A percentile compares a stretch with the other conserved stretches of the same genome.
Conservation (phyloP, 2,329 filamentous ascomycete genomes). For the Botrytis porri region DNA sequence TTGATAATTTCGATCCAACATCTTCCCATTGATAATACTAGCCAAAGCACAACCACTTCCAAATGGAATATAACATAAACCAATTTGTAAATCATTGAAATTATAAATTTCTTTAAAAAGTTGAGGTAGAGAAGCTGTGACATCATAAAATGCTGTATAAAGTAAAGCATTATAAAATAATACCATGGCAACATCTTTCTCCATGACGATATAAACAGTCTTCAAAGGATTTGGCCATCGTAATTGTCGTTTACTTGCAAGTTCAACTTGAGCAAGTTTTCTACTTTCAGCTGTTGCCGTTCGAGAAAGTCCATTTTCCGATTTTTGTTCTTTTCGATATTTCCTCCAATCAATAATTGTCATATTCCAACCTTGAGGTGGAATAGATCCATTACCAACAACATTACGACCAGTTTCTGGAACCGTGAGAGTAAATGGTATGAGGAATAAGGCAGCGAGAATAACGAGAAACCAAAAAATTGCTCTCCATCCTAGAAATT, state of each 20-base stretch:
- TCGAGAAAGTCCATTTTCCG: conserved; percentile 29
- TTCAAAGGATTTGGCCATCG: conserved; percentile 57
- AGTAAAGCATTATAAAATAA: conserved; percentile 52
- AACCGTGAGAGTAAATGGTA: conserved; percentile 38
- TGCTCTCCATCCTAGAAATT: conserved; percentile 48
- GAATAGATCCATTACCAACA: conserved; percentile 47
- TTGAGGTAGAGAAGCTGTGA: conserved; percentile 50
- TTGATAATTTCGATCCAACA: conserved; percentile 66
- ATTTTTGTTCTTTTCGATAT: conserved; percentile 30
- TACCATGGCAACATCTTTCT: conserved; percentile 57
- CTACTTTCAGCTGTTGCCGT: conserved; percentile 38
- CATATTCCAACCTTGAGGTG: conserved; percentile 56
- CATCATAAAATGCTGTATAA: conserved; percentile 55
- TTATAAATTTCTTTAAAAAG: conserved; percentile 40
- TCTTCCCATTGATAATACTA: conserved; percentile 53
- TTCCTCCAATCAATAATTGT: conserved; percentile 49
- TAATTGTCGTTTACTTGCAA: conserved; percentile 43
- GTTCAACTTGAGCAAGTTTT: conserved; percentile 38
- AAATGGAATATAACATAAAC: conserved; percentile 42
- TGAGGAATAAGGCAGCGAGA: conserved; percentile 40
- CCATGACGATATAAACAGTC: conserved; percentile 51
- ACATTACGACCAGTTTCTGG: conserved; percentile 39
- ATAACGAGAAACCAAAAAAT: conserved; percentile 56
- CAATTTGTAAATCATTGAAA: conserved; percentile 38
- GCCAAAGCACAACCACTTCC: conserved; percentile 50